A percentile compares a stretch with the other conserved stretches of the same genome.
phyloP scores from a whole-genome alignment of 2,329 filamentous ascomycete species.

The Cladosporium sp. region DNA sequence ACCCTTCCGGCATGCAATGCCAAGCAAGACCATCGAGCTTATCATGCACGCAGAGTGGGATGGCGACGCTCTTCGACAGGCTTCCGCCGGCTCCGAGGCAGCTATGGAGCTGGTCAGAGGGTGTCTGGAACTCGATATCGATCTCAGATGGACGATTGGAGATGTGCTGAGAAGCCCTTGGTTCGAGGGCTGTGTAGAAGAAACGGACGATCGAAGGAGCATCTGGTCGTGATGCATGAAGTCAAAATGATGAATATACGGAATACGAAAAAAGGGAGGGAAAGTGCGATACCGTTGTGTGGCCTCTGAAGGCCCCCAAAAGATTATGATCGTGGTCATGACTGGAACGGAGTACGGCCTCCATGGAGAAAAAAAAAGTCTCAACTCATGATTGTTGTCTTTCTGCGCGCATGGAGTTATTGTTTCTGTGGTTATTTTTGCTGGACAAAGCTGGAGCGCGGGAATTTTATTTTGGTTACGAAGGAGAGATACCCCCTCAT shows the following conservation, averaged over 20 bases:
- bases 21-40: conserved; percentile 58
- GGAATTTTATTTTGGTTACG: neutral
- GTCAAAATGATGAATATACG: neutral
- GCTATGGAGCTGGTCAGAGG: conserved; percentile 59
- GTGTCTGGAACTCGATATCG: conserved; percentile 59
- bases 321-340: neutral
- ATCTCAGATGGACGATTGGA: conserved; percentile 58
- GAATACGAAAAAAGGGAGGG: neutral
- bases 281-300: neutral
- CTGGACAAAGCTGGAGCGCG: neutral
- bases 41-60: conserved; percentile 64
- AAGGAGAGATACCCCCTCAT: conserved; percentile 15
- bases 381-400: conserved; percentile 14
- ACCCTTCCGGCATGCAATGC: conserved; percentile 62
- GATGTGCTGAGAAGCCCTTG: conserved; percentile 57
- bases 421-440: neutral
- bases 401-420: neutral
- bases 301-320: neutral
- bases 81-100: conserved; percentile 44
- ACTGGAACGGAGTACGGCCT: neutral
- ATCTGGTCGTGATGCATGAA: conserved; percentile 10
- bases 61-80: conserved; percentile 48
- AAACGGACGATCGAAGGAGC: conserved; percentile 22
- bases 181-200: conserved; percentile 44
- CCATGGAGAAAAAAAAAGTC: conserved; percentile 10